Conservation (phyloP, 2,329 filamentous ascomycete genomes). For the Ceratocystis diversiconidia region DNA sequence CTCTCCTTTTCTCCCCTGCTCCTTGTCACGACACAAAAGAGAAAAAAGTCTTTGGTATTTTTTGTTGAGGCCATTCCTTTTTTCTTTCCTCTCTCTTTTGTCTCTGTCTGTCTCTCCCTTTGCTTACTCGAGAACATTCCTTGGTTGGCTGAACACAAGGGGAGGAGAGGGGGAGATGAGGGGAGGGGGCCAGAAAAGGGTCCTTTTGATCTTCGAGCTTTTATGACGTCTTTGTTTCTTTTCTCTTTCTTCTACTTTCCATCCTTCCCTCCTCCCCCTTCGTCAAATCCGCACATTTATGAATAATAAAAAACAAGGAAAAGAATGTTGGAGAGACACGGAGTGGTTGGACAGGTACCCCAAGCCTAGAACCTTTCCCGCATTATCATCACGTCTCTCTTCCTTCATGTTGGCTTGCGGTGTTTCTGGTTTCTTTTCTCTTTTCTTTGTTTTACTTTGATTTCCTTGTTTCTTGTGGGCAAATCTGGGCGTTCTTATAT, state of each 20-base stretch:
- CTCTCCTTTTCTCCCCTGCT: not conserved
- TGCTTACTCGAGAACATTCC: not conserved
- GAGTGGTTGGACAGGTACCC: not conserved
- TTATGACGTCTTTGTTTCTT: not conserved
- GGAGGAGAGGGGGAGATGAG: not conserved
- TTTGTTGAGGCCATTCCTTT: not conserved
- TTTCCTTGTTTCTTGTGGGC: conserved; percentile 10
- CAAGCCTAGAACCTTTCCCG: not conserved
- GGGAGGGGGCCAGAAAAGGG: not conserved
- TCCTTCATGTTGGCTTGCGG: conserved; percentile 8
- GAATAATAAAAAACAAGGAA: not conserved
- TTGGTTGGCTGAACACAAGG: not conserved
- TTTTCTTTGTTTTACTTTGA: conserved; percentile 4
- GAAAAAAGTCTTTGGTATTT: not conserved
- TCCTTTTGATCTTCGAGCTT: not conserved
- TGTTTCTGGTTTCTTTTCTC: not conserved
- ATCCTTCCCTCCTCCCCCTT: not conserved
- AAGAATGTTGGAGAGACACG: not conserved
- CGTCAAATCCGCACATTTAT: no score
- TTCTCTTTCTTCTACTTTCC: not conserved
- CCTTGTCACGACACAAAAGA: not conserved
- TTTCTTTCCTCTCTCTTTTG: not conserved
- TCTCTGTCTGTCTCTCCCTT: not conserved
- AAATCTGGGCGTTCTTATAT: conserved; percentile 9
- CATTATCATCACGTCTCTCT: not conserved